Percentiles rank a stretch among this genome's conserved stretches.
Conservation (phyloP, 1,139 yeast genomes). For the Debaryomycetaceae sp. region DNA sequence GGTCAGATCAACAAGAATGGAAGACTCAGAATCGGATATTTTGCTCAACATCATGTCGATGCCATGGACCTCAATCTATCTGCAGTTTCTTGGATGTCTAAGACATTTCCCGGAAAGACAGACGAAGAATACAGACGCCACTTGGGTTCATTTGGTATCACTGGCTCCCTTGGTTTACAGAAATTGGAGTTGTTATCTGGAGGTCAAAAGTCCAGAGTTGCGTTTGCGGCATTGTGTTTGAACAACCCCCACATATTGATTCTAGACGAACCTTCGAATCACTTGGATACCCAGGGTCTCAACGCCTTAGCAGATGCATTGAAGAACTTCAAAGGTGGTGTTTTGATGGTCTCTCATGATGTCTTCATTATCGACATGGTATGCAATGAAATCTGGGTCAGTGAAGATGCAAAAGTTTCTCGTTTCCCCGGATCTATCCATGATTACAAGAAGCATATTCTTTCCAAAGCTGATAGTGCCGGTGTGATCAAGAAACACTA, state of each 20-base stretch:
- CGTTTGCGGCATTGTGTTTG: constrained; percentile 92
- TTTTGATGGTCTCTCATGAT: constrained; percentile 97
- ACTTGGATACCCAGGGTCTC: constrained; percentile 95
- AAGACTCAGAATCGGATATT: constrained; percentile 88
- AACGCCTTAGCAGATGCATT: constrained; percentile 93
- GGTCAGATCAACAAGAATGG: constrained; percentile 82
- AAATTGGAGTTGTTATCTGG: constrained; percentile 90
- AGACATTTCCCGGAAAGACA: constrained; percentile 84
- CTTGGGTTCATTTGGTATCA: constrained; percentile 94
- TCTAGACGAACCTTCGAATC: constrained; percentile 98
- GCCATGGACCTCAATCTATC: constrained; percentile 88
- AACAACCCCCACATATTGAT: constrained; percentile 89
- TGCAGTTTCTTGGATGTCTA: constrained; percentile 94
- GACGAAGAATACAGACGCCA: constrained; percentile 98
- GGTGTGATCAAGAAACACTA: constrained; percentile 90
- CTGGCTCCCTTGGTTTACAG: constrained; percentile 90
- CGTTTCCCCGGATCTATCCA: constrained; percentile 81
- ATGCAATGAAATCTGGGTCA: constrained; percentile 93
- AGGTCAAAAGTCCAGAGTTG: constrained; percentile 98
- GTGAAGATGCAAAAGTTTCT: constrained; percentile 77
- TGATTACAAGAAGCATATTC: constrained; percentile 86
- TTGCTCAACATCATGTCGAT: constrained; percentile 99
- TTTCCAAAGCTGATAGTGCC: constrained; percentile 69
- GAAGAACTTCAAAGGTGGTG: constrained; percentile 87
- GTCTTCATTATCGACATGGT: constrained; percentile 84